Percentiles rank a stretch among this genome's conserved stretches.
Evolutionary conservation across 2,329 filamentous ascomycete genomes (phyloP).

Genomic region (Pyrenochaeta sp.): DNA sequence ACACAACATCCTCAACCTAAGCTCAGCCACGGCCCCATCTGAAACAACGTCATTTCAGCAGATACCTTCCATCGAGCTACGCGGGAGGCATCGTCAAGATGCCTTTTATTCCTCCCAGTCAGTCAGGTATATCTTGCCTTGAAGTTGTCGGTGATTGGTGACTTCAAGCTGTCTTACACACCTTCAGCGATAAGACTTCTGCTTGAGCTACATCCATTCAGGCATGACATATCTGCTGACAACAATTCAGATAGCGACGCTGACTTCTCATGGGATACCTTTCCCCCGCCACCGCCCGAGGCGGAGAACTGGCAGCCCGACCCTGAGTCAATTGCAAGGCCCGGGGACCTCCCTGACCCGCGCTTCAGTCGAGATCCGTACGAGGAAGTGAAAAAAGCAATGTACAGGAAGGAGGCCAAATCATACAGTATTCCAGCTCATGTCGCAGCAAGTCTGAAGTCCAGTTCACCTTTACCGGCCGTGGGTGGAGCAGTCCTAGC

Average conservation of each 20-base stretch:
- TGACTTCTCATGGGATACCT: slow-evolving; percentile 12
- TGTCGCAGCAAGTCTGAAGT: background rate
- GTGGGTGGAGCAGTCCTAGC: background rate
- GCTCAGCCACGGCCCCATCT: background rate
- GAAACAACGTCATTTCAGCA: background rate
- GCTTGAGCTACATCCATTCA: background rate
- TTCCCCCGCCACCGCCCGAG: slow-evolving; percentile 17
- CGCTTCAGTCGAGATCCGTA: slow-evolving; percentile 13
- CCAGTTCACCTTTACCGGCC: background rate
- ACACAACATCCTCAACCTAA: background rate
- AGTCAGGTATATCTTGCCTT: background rate
- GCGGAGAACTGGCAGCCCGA: slow-evolving; percentile 17
- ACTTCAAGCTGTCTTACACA: background rate
- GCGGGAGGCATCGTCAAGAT: background rate
- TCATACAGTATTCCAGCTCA: background rate
- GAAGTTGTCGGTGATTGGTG: no score
- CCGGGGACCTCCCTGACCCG: slow-evolving; percentile 4
- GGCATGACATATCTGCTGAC: background rate
- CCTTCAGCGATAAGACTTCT: background rate
- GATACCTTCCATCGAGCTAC: background rate
- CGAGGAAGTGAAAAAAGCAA: background rate
- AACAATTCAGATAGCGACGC: background rate
- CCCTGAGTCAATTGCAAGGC: slow-evolving; percentile 8
- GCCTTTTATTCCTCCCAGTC: background rate
- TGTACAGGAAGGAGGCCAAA: background rate